Evolutionary conservation across 306 rosid species (phyloP), one percentile per base, ranked within the genome.

Genomic region (Vicia faba): DNA sequence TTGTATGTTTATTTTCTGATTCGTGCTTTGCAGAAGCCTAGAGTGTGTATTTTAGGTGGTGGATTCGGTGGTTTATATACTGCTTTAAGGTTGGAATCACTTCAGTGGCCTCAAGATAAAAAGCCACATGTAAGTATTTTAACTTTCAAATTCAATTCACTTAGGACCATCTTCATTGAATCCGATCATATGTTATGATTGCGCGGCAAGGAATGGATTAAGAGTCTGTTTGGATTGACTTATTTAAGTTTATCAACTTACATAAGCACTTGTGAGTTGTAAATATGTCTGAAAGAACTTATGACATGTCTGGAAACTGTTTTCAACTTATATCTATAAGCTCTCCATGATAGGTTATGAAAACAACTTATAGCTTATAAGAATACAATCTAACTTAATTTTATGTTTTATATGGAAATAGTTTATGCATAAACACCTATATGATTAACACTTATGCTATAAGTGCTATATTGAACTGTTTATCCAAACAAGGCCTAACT

Each of bases 11-110:
- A 23, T 40, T 61, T 19, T 49, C 4, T 40, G 18, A 48, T 69
- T 66, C 1, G 58, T 48, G 45, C 8, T 12, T 64, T 76, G 59
- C 91, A 90, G 98, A 89, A 57, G 66, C 96, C 96, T 35, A 83
- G 95, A 80, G 84, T 92, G 31, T 92, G 98, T 65, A 89, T 92
- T 75, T 80, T 92, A 59, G 98, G 98, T 31, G 98, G 98, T 45
- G 98, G 98, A 61, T 92, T 92, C 69, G 98, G 98, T 66, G 98
- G 98, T 69, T 82, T 92, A 56, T 92, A 89, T 71, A 92, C 98
- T 67, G 98, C 96, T 57, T 71, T 92, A 73, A 83, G 98, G 75
- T 86, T 92, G 58, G 98, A 92, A 70, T 92, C 98, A 29, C 90
- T 92, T 16, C 83, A 76, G 26, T 92, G 98, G 98, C 76, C 96